Percentiles rank a stretch among this genome's conserved stretches.
Conservation (phyloP, 257 asterid species). For the Solanum peruvianum region DNA sequence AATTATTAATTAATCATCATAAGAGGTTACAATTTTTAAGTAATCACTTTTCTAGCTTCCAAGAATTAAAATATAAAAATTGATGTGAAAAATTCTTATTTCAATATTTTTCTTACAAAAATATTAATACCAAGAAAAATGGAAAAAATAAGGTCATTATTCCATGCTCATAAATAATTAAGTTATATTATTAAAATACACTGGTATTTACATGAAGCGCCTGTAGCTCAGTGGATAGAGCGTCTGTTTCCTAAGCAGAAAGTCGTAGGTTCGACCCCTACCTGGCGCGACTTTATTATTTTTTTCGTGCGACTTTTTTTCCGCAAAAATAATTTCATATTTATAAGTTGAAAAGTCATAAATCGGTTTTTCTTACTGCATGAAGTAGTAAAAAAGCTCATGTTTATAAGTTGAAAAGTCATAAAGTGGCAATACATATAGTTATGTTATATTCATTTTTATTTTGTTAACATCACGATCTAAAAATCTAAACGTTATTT, state of each 20-base stretch:
- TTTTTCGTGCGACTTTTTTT: not conserved
- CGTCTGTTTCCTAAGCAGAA: slow-evolving; percentile 99
- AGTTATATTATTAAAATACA: too few species aligned
- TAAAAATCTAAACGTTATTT: too few species aligned
- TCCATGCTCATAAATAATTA: not conserved
- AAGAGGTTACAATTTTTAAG: not conserved
- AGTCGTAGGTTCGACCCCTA: slow-evolving; percentile 87
- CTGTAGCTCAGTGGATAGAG: slow-evolving; percentile 99
- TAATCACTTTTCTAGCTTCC: not conserved
- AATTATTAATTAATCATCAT: rapidly evolving
- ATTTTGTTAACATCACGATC: not conserved
- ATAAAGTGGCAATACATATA: too few species aligned
- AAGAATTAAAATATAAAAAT: not conserved
- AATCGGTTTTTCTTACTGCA: too few species aligned
- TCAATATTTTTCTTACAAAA: not conserved
- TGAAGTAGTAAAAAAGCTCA: too few species aligned
- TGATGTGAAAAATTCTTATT: not conserved
- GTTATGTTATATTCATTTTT: not conserved
- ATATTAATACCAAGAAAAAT: not conserved
- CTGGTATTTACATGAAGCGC: slow-evolving; percentile 12
- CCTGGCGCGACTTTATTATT: slow-evolving; percentile 54
- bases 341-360: too few species aligned
- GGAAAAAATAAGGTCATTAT: not conserved
- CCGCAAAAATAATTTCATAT: too few species aligned
- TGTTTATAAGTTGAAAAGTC: too few species aligned